Percentiles rank a stretch among this genome's conserved stretches.
These are phyloP conservation scores for Erodium moschatum DNA, from an alignment of 441 rosid species.

Conservation along the genomic window DNA sequence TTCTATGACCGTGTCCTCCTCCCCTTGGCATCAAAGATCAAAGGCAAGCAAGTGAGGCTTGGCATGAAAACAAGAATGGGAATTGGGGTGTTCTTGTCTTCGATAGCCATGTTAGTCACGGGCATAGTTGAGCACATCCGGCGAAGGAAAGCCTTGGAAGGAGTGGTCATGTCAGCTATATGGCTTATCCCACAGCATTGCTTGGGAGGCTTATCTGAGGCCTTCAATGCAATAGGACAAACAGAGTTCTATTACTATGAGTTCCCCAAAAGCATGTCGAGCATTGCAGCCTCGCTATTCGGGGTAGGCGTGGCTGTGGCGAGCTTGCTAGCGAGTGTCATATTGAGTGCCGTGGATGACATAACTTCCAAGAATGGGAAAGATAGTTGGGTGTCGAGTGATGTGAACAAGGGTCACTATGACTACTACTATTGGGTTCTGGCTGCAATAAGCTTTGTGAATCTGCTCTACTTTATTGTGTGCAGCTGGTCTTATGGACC, in stretches of 20 bases:
- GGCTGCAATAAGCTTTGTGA: conserved; percentile 44
- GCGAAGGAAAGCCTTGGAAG: conserved; percentile 43
- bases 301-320: conserved; percentile 76
- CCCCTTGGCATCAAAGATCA: conserved; percentile 56
- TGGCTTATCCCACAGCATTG: conserved; percentile 77
- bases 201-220: conserved; percentile 66
- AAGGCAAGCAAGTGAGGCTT: conserved; percentile 47
- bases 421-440: conserved; percentile 78
- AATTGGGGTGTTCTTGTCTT: conserved; percentile 52
- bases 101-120: conserved; percentile 52
- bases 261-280: conserved; percentile 84
- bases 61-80: conserved; percentile 75
- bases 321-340: conserved; percentile 48
- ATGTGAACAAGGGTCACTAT: conserved; percentile 60
- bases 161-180: conserved; percentile 58
- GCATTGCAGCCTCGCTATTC: conserved; percentile 54
- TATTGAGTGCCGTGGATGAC: conserved; percentile 36
- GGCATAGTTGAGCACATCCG: conserved; percentile 56
- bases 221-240: conserved; percentile 68
- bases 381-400: conserved; percentile 56
- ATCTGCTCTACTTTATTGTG: conserved; percentile 49
- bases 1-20: conserved; percentile 63
- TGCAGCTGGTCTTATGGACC: conserved; percentile 79
- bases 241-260: conserved; percentile 75
- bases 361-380: conserved; percentile 42